Base-by-base conservation (phyloP, 768 basidiomycete species). In the Xerocomellus intermedius region DNA sequence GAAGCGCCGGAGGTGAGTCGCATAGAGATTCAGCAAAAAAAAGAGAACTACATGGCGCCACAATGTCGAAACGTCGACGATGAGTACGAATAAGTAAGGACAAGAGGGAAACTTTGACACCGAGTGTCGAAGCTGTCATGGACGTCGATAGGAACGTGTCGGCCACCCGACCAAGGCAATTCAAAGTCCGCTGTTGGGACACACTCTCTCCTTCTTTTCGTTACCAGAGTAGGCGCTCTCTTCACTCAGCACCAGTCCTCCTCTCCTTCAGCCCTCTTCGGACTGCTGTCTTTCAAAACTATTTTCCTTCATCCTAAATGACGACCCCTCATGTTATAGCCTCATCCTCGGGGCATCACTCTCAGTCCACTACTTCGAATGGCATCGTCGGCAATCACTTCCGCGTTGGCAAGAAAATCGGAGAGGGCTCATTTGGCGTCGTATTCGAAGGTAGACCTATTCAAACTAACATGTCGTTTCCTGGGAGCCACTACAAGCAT, bases 361-460 rank as follows among this genome's bases (percentile, higher is more conserved):
- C 83, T 17, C 82, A 84, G 66, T 79, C 84, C 44, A 75, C 83
- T 45, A 78, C 82, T 28, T 79, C 75, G 38, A 88, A 85, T 72
- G 84, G 87, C 64, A 83, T 91, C 70, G 86, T 91, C 55, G 89
- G 89, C 41, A 84, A 79, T 65, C 84, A 90, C 70, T 91, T 84
- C 69, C 82, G 90, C 59, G 94, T 98, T 48, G 96, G 96, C 48
- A 94, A 96, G 82, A 98, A 98, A 85, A 96, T 98, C 71, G 96
- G 96, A 45, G 96, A 99, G 75, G 96, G 96, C 48, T 91, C 89
- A n/a, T 99, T 99, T 70, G 96, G 96, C 66, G 96, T 98, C 61
- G 89, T 98, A 58, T 93, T 97, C 74, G 87, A 98, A 82, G 88
- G 97, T 94, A 68, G 48, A 78, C 75, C 28, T n/a, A 26, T 50